Percentiles rank a stretch among this genome's conserved stretches.
phyloP scores from a whole-genome alignment of 805 yeast genomes.

The Ogataea allantospora region DNA sequence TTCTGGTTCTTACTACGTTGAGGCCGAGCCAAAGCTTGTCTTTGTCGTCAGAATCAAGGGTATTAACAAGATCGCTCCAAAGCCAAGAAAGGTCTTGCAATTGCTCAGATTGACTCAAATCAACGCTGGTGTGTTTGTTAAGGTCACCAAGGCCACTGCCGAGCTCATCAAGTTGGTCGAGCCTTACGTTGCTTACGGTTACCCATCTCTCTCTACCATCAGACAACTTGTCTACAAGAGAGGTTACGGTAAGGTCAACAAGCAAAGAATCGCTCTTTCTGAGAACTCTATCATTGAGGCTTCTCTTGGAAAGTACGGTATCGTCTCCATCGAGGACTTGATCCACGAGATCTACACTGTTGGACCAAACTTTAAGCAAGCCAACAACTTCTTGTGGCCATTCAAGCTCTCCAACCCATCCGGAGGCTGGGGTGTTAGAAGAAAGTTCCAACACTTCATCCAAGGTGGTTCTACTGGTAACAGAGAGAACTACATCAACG shows the following conservation, averaged over 20 bases:
- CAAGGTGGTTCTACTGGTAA: slow-evolving; percentile 99
- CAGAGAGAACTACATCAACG: slow-evolving; percentile 95
- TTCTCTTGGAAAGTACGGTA: slow-evolving; percentile 88
- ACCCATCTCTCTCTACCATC: slow-evolving; percentile 89
- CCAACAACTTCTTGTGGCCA: slow-evolving; percentile 98
- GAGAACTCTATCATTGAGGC: slow-evolving; percentile 90
- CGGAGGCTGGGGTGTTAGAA: slow-evolving; percentile 97
- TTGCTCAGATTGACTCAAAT: slow-evolving; percentile 90
- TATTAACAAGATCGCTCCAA: slow-evolving; percentile 97
- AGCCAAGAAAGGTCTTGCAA: slow-evolving; percentile 98
- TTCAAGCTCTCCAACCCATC: slow-evolving; percentile 94
- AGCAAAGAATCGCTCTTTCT: slow-evolving; percentile 88
- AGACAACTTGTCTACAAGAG: slow-evolving; percentile 95
- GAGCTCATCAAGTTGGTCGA: slow-evolving; percentile 92
- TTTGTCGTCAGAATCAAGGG: slow-evolving; percentile 99
- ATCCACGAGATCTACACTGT: slow-evolving; percentile 95
- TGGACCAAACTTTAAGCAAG: slow-evolving; percentile 99
- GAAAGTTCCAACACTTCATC: slow-evolving; percentile 96
- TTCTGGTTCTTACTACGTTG: slow-evolving; percentile 90
- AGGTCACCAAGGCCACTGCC: slow-evolving; percentile 91
- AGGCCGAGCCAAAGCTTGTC: slow-evolving; percentile 91
- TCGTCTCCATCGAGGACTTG: slow-evolving; percentile 87
- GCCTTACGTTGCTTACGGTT: slow-evolving; percentile 97
- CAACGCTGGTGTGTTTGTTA: slow-evolving; percentile 93
- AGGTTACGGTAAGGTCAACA: slow-evolving; percentile 96